Conservation (phyloP, 306 rosid species). For the Vigna mungo region DNA sequence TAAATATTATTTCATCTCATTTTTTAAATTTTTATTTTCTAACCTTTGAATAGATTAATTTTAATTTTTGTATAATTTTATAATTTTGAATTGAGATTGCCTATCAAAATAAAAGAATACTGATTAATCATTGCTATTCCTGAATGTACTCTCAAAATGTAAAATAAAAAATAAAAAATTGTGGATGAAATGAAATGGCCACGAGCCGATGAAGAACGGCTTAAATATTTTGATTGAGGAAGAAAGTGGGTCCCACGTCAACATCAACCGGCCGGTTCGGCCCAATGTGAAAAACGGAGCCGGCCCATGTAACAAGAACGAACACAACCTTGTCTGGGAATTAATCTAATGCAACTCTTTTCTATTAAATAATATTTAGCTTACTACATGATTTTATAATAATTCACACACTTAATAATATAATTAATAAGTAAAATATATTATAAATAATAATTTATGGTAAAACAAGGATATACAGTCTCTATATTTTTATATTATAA, state of each 20-base stretch:
- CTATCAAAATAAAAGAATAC: no score
- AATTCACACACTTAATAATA: no score
- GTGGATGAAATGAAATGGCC: background rate
- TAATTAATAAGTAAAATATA: no score
- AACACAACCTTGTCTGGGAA: background rate
- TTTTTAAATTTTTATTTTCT: no score
- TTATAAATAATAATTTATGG: no score
- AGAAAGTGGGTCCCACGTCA: background rate
- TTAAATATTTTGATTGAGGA: background rate
- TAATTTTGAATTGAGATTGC: background rate
- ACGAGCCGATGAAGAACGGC: background rate
- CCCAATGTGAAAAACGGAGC: conserved; percentile 23
- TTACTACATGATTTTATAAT: no score
- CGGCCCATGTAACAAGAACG: conserved; percentile 38
- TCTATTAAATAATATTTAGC: no score
- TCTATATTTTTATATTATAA: no score
- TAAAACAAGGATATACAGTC: no score
- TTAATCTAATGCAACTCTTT: background rate
- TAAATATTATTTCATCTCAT: no score
- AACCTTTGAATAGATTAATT: no score
- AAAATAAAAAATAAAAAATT: background rate
- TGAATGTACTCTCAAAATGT: background rate
- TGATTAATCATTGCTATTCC: background rate
- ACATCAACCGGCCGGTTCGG: conserved; percentile 20
- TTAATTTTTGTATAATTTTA: background rate